Evolutionary conservation across 352 stramenopile genomes (phyloP).

Genomic region (Phytophthora syringae): DNA sequence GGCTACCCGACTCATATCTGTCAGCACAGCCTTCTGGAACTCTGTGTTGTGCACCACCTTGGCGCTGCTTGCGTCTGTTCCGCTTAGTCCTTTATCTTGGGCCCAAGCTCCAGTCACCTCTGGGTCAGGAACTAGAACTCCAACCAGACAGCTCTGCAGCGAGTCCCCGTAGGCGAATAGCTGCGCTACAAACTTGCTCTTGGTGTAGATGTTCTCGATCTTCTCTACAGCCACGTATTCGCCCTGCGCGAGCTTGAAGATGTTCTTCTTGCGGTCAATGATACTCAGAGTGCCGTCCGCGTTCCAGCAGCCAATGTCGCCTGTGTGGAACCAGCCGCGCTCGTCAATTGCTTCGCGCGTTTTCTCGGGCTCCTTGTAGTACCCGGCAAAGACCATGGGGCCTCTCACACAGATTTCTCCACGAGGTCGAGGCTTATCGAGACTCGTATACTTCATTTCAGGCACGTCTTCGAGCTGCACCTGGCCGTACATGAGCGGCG

Average conservation of each 20-base stretch:
- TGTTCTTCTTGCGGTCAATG: conserved; percentile 94
- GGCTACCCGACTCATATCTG: conserved; percentile 64
- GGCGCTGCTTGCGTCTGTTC: conserved; percentile 35
- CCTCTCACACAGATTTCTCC: conserved; percentile 81
- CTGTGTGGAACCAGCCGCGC: conserved; percentile 97
- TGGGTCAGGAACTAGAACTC: conserved; percentile 90
- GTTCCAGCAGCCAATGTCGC: conserved; percentile 97
- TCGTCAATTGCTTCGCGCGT: conserved; percentile 92
- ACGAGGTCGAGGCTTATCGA: conserved; percentile 71
- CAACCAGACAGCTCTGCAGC: conserved; percentile 93
- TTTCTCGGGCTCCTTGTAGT: conserved; percentile 96
- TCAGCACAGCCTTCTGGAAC: conserved; percentile 72
- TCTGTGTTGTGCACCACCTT: conserved; percentile 51
- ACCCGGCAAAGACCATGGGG: conserved; percentile 88
- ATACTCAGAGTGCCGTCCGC: conserved; percentile 92
- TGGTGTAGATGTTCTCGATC: conserved; percentile 95
- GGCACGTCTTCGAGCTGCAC: conserved; percentile 95
- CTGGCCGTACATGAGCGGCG: conserved; percentile 87
- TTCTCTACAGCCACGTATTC: conserved; percentile 98
- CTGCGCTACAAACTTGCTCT: conserved; percentile 94
- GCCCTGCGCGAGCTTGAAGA: conserved; percentile 95
- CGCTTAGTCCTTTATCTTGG: conserved; percentile 34
- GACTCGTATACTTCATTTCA: conserved; percentile 96
- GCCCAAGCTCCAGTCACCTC: conserved; percentile 66
- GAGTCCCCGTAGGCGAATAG: conserved; percentile 98